Evolutionary conservation across 306 rosid species (phyloP).

Genomic region (Malus sylvestris): DNA sequence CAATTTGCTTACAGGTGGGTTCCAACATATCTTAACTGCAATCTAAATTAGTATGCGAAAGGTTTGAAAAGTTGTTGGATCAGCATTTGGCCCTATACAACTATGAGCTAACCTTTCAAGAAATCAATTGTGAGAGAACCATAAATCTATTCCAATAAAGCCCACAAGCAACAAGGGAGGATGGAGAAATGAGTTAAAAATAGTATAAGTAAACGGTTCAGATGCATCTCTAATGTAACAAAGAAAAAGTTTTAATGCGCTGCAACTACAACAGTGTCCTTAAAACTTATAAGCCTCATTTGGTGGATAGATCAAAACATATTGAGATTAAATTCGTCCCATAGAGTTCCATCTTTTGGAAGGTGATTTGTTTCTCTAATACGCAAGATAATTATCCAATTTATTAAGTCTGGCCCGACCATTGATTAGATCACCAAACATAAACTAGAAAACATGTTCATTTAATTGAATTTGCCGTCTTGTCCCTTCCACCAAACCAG

Average conservation of each 20-base stretch:
- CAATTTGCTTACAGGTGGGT: conserved; percentile 50
- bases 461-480: background rate
- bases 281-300: background rate
- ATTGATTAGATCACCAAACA: background rate
- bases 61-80: background rate
- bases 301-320: background rate
- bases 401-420: background rate
- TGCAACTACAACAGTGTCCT: background rate
- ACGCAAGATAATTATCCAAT: background rate
- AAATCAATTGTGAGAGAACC: background rate
- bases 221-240: background rate
- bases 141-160: too few relatives aligned
- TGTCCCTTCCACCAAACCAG: background rate
- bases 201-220: background rate
- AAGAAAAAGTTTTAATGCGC: background rate
- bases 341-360: background rate
- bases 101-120: background rate
- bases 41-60: background rate
- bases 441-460: background rate
- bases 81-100: background rate
- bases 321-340: background rate
- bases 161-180: background rate
- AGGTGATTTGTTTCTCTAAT: background rate
- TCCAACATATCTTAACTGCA: background rate
- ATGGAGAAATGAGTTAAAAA: background rate